These are phyloP conservation scores for Stenocarpella maydis DNA, from an alignment of 2,329 filamentous ascomycete genomes.

Conservation along the genomic window DNA sequence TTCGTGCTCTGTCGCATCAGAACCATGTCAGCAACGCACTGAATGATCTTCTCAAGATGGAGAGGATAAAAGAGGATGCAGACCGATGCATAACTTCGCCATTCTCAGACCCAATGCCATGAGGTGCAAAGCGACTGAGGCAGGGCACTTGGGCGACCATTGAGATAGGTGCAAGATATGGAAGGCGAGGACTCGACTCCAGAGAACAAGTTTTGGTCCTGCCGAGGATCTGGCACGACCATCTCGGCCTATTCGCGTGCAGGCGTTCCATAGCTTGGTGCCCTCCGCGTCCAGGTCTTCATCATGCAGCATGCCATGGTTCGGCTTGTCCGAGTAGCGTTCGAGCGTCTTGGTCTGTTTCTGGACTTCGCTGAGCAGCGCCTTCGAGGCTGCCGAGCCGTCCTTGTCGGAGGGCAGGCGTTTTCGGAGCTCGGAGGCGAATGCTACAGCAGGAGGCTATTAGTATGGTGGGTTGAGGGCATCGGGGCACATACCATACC, in stretches of 20 bases:
- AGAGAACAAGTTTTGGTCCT: conserved; percentile 45
- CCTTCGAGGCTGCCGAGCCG: conserved; percentile 40
- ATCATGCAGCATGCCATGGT: conserved; percentile 43
- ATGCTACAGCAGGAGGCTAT: conserved; percentile 24
- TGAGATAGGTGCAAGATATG: conserved; percentile 69
- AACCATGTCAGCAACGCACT: conserved; percentile 35
- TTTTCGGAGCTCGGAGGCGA: conserved; percentile 39
- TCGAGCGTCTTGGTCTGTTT: conserved; percentile 48
- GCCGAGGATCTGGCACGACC: conserved; percentile 34
- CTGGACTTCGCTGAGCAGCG: conserved; percentile 52
- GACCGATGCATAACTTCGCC: conserved; percentile 69
- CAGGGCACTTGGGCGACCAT: conserved; percentile 41
- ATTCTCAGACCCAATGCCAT: conserved; percentile 74
- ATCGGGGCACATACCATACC: background rate
- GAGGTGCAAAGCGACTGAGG: conserved; percentile 58
- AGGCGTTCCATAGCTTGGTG: conserved; percentile 72
- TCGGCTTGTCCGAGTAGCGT: conserved; percentile 43
- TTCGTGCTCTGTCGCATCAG: conserved; percentile 49
- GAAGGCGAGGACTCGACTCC: conserved; percentile 67
- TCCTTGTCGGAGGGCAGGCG: conserved; percentile 41
- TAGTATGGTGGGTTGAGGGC: background rate
- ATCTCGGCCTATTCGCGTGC: conserved; percentile 59
- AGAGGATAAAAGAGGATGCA: background rate
- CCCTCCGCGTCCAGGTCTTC: conserved; percentile 63
- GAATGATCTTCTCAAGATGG: conserved; percentile 30